Evolutionary conservation across 2,329 filamentous ascomycete species (phyloP).

Genomic region (Cercospora sp.): DNA sequence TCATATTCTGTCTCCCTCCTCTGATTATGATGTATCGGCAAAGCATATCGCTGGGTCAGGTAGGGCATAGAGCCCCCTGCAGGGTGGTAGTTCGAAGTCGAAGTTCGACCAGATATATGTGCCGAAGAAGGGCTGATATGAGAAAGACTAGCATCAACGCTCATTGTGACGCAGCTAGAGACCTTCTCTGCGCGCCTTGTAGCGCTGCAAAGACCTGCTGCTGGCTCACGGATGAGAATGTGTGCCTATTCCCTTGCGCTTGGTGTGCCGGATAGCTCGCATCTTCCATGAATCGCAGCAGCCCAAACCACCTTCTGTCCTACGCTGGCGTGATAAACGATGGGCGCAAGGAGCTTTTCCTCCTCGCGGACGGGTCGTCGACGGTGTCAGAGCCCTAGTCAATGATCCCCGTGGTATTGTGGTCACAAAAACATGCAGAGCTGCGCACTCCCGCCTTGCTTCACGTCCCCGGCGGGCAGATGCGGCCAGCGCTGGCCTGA

Average conservation of each 20-base stretch:
- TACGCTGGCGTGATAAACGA: conserved; percentile 21
- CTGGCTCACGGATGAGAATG: conserved; percentile 34
- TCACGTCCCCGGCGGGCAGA: neutral
- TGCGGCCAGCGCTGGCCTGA: neutral
- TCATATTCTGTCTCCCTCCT: conserved; percentile 59
- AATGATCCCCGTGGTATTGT: neutral
- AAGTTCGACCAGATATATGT: conserved; percentile 14
- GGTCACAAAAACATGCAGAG: neutral
- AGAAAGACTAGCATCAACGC: conserved; percentile 31
- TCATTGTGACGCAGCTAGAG: conserved; percentile 30
- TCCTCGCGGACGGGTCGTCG: neutral
- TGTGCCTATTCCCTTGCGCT: conserved; percentile 41
- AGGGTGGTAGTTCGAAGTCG: conserved; percentile 14
- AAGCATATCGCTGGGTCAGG: conserved; percentile 35
- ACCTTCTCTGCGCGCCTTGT: conserved; percentile 14
- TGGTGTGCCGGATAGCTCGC: conserved; percentile 33
- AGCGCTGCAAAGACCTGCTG: conserved; percentile 24
- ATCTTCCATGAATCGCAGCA: conserved; percentile 23
- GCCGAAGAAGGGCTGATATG: conserved; percentile 21
- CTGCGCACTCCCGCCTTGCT: conserved; percentile 1
- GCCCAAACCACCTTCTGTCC: conserved; percentile 10
- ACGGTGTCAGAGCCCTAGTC: neutral
- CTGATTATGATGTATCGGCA: conserved; percentile 34
- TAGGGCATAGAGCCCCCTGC: conserved; percentile 31
- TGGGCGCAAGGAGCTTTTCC: neutral